Conservation (phyloP, 352 stramenopile genomes). For the Phytophthora hibernalis region DNA sequence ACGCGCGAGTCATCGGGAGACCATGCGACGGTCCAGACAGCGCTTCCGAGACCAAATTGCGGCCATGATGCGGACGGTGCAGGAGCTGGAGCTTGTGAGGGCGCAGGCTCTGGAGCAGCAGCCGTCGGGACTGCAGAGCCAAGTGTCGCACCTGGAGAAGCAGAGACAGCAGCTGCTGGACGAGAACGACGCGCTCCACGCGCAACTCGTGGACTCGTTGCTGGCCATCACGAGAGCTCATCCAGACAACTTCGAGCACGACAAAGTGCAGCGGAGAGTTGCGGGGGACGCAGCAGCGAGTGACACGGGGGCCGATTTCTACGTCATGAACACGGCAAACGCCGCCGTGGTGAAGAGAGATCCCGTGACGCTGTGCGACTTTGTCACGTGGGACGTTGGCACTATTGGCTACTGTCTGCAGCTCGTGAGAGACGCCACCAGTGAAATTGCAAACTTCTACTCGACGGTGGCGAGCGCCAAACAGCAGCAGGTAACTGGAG, state of each 20-base stretch:
- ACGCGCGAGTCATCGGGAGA: conserved; percentile 41
- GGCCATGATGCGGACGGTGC: conserved; percentile 39
- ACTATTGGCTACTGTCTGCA: conserved; percentile 42
- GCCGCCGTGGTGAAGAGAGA: conserved; percentile 15
- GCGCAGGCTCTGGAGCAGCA: conserved; percentile 21
- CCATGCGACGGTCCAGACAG: conserved; percentile 45
- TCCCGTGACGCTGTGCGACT: conserved; percentile 43
- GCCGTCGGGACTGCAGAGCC: conserved; percentile 21
- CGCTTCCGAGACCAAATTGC: conserved; percentile 43
- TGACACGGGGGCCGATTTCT: conserved; percentile 20
- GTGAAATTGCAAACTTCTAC: conserved; percentile 39
- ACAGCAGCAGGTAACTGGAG: neutral
- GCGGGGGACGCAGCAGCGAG: neutral
- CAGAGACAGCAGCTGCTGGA: conserved; percentile 34
- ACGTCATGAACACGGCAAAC: conserved; percentile 14
- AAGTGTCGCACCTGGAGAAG: conserved; percentile 34
- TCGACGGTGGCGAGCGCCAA: neutral
- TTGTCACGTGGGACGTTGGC: conserved; percentile 42
- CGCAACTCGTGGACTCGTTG: conserved; percentile 41
- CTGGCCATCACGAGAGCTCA: conserved; percentile 36
- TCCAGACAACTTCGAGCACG: conserved; percentile 35
- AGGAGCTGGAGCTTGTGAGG: conserved; percentile 31
- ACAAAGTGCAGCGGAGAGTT: conserved; percentile 14
- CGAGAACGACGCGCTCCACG: conserved; percentile 39
- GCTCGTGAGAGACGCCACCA: conserved; percentile 33